These are phyloP conservation scores for Lathyrus aphaca DNA, from an alignment of 306 rosid genomes.

Conservation along the genomic window DNA sequence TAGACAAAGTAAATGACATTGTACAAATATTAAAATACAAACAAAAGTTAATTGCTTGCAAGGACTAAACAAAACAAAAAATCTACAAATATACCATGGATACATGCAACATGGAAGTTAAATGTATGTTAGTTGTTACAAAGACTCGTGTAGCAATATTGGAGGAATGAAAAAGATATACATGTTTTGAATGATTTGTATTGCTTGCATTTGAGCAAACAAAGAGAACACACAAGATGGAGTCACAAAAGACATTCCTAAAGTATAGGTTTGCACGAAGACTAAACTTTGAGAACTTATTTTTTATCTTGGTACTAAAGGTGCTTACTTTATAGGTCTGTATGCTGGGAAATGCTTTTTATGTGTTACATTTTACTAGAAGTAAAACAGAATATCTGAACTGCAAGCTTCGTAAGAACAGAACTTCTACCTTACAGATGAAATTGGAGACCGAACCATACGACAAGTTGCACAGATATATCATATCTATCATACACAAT, in stretches of 20 bases:
- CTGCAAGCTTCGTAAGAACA: neutral
- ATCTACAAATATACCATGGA: neutral
- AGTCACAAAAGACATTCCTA: neutral
- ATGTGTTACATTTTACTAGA: neutral
- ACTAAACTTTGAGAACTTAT: neutral
- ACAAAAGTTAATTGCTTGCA: neutral
- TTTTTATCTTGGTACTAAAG: neutral
- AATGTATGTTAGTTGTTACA: neutral
- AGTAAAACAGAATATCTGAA: neutral
- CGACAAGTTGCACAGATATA: neutral
- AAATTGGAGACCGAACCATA: neutral
- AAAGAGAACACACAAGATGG: neutral
- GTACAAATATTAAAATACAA: constrained; percentile 31
- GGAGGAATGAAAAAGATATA: constrained; percentile 2
- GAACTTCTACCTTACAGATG: constrained; percentile 1
- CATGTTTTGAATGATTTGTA: neutral
- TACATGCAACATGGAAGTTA: neutral
- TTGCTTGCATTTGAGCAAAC: neutral
- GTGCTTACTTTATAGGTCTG: neutral
- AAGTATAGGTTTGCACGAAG: neutral
- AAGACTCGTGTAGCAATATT: neutral
- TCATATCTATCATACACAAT: neutral
- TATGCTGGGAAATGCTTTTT: neutral
- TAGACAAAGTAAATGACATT: constrained; percentile 29
- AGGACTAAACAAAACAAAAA: constrained; percentile 4